Conservation (phyloP, 345 rosid genomes). For the Eucalyptus shirleyi region DNA sequence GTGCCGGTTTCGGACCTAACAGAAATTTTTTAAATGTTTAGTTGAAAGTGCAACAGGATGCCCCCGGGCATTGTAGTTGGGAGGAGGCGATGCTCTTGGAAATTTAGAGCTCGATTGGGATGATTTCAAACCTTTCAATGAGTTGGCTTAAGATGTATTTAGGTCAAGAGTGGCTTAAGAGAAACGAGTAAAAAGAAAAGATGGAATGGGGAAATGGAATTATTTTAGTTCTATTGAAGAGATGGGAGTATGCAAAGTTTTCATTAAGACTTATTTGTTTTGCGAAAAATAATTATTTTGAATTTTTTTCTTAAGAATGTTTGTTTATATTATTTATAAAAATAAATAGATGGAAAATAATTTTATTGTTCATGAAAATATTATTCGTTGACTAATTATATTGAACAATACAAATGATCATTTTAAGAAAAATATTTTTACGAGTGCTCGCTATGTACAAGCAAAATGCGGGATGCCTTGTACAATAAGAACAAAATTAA, state of each 20-base stretch:
- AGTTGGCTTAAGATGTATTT: background rate
- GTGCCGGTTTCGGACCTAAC: background rate
- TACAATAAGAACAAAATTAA: background rate
- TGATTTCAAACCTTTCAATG: background rate
- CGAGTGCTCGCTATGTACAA: no score
- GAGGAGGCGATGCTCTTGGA: background rate
- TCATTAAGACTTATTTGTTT: background rate
- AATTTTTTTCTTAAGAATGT: background rate
- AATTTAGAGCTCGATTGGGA: background rate
- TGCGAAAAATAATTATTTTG: fast-evolving
- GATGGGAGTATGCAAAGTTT: background rate
- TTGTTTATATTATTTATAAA: background rate
- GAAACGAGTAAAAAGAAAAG: background rate
- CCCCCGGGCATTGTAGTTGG: background rate
- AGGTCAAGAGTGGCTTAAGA: background rate
- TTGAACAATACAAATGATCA: fast-evolving
- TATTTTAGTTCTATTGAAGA: background rate
- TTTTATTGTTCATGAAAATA: background rate
- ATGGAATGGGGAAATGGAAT: background rate
- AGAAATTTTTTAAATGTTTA: fast-evolving
- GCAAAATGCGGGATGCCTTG: background rate
- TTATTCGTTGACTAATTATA: fast-evolving
- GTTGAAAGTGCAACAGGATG: background rate
- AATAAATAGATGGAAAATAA: fast-evolving
- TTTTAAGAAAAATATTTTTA: background rate